Evolutionary conservation across 108 stramenopile genomes (phyloP).

Genomic region (Cyclostephanos tholiformis): DNA sequence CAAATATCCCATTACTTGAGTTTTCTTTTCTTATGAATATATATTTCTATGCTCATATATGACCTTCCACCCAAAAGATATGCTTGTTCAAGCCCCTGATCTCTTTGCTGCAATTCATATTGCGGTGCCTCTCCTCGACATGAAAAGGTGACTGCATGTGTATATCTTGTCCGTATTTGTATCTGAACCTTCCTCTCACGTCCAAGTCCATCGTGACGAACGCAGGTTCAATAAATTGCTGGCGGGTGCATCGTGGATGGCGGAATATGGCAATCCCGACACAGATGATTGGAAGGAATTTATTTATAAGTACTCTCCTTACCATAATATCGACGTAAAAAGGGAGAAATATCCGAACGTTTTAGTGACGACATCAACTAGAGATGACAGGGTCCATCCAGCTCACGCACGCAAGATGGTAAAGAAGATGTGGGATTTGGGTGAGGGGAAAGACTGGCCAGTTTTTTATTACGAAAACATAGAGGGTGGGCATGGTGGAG

Average conservation of each 20-base stretch:
- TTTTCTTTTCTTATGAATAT: no score
- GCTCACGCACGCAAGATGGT: constrained; percentile 94
- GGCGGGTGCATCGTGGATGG: constrained; percentile 92
- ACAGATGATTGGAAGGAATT: constrained; percentile 92
- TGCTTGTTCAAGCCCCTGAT: constrained; percentile 91
- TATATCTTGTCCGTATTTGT: neutral
- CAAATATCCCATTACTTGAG: no score
- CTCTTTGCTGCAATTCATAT: constrained; percentile 95
- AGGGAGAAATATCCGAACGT: constrained; percentile 70
- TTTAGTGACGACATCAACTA: constrained; percentile 86
- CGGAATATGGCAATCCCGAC: constrained; percentile 97
- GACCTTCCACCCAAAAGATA: no score
- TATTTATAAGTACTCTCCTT: constrained; percentile 84
- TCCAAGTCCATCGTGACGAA: constrained; percentile 53
- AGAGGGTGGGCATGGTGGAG: constrained; percentile 93
- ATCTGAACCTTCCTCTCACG: neutral
- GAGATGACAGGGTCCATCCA: constrained; percentile 95
- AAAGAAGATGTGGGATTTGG: constrained; percentile 75
- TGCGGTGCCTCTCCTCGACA: constrained; percentile 93
- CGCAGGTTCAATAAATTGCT: constrained; percentile 19
- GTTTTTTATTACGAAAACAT: constrained; percentile 95
- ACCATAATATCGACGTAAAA: constrained; percentile 82
- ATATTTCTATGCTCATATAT: no score
- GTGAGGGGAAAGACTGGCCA: constrained; percentile 76
- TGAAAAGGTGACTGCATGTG: constrained; percentile 55